Base-by-base conservation (phyloP, 192 early-diverging fungal genomes). In the Helicostylum pulchrum region DNA sequence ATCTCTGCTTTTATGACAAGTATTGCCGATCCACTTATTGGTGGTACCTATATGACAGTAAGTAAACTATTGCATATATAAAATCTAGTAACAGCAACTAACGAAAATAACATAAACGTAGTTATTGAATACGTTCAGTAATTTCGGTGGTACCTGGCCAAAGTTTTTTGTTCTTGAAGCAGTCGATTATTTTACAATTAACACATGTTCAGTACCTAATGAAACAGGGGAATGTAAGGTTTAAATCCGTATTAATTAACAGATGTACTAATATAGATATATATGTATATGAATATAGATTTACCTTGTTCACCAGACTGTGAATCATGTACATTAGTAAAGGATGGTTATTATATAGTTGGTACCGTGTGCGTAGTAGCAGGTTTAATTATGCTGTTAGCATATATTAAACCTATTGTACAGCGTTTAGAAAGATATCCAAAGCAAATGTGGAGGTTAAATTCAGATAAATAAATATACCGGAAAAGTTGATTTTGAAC, bases 121-220 rank as follows among this genome's bases (percentile, higher is more conserved):
- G 66, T 81, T 94, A 57, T 79, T 98, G 43, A 96, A 96, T 71
- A 99, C 97, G 1, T 73, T 97, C 58, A 91, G 87, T 67, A 99
- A 99, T 75, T 90, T 99, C 72, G 97, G 95, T 48, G 97, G 97
- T 30, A 99, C 95, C 6, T 97, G 94, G 97, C 93, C 95, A 0
- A 85, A 90, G 23, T 96, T 88, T 77, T 95, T 97, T 82, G 87
- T 98, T 14, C 80, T 98, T 56, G 83, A 92, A 66, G 85, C 93
- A 0, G 94, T 98, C 12, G 96, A 98, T 71, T 87, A 86, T 53
- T 90, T 93, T 61, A 95, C 94, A 20, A 81, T 83, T n/a, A 83
- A 92, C 7, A 78, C 78, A 0, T 98, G 96, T 57, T 74, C 76
- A 34, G 64, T 86, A 6, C 66, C 83, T 12, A 71, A 74, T 60